Evolutionary conservation across 352 stramenopile genomes (phyloP), one percentile per base, ranked within the genome.

Genomic region (Phytophthora tentaculata): DNA sequence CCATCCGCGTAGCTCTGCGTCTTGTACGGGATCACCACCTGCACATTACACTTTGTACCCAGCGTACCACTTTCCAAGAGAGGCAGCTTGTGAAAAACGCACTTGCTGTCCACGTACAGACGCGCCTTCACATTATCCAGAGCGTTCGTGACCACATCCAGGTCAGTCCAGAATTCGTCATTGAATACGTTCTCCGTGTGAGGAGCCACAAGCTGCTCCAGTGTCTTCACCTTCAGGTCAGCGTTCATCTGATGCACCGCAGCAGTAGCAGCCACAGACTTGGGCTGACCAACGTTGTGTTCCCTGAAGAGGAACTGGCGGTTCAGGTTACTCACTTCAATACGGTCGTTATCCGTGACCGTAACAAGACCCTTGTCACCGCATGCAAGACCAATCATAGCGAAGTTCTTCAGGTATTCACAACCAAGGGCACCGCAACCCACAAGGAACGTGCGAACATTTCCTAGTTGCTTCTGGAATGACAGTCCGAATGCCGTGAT

Each of bases 71-170:
- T 98, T 70, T 99, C 98, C 26, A 99, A 74, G 72, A 99, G 91
- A 37, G 97, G 90, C 29, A 98, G 64, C 55, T 97, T 95, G 86
- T 98, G 98, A 65, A 98, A 98, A 12, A 99, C 90, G 67, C 97
- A 99, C 59, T 99, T 95, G 62, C 97, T 91, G 82, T 99, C 99
- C 49, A 99, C 98, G 60, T 99, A 98, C 58, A 98, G 77, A 43
- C 98, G 87, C 23, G 98, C 98, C 69, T 98, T 98, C 6, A 99
- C 87, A 76, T 99, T 99, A 85, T 99, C 98, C 14, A 99, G 76
- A 1, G 97, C 98, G 71, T 99, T 99, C n/a, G 99, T 92, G 7
- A 99, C 97, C 2, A 99, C 64, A 76, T 99, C 88, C 48, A 93
- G 19, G 63, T 90, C 77, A 12, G 79, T 88, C 88, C 88, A 95